These are phyloP conservation scores for Cystofilobasidium capitatum DNA, from an alignment of 768 basidiomycete genomes.

Conservation along the genomic window DNA sequence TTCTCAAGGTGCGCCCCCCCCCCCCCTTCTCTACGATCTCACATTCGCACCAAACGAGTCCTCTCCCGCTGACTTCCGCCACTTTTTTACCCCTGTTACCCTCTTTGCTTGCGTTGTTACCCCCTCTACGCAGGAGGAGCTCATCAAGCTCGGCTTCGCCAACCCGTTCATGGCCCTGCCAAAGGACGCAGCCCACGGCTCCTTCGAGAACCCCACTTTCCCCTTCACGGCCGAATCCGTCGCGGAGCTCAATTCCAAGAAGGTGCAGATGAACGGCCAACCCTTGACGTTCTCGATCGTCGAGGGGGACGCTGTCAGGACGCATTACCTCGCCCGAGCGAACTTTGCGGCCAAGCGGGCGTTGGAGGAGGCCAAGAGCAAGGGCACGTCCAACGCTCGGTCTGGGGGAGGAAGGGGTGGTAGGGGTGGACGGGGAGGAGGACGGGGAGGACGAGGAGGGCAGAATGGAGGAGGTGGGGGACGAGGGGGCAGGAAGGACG, in stretches of 20 bases:
- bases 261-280: constrained; percentile 32
- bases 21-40: not conserved
- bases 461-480: constrained; percentile 29
- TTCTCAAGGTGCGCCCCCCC: constrained; percentile 36
- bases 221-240: constrained; percentile 36
- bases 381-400: constrained; percentile 26
- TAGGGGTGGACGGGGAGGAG: constrained; percentile 15
- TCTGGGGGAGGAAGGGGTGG: constrained; percentile 20
- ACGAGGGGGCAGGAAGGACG: constrained; percentile 24
- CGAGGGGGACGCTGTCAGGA: constrained; percentile 35
- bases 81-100: not conserved
- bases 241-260: constrained; percentile 34
- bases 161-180: constrained; percentile 39
- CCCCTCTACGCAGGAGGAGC: constrained; percentile 28
- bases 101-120: not conserved
- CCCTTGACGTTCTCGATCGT: constrained; percentile 32
- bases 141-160: constrained; percentile 32
- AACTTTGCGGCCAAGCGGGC: constrained; percentile 38
- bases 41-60: not conserved
- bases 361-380: constrained; percentile 30
- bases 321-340: constrained; percentile 38
- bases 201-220: constrained; percentile 32
- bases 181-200: constrained; percentile 34
- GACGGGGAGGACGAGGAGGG: constrained; percentile 28
- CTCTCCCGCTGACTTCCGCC: not conserved